Evolutionary conservation across 768 basidiomycete species (phyloP).

Genomic region (Trametes coccinea): DNA sequence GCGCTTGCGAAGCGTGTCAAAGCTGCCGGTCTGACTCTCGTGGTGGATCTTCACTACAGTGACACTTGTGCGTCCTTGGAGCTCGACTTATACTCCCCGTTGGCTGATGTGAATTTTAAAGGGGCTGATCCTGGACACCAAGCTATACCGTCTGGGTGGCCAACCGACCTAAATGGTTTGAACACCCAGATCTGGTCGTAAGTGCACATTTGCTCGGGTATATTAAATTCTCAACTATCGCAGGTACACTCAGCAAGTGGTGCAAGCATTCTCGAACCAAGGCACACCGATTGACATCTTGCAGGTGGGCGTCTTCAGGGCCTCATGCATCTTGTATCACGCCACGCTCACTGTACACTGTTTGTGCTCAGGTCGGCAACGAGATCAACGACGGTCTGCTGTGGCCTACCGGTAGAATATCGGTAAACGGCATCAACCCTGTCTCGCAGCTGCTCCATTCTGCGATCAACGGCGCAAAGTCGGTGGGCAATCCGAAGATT

Average conservation of each 20-base stretch:
- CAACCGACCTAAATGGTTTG: constrained; percentile 46
- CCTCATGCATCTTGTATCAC: not conserved
- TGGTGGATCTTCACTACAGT: constrained; percentile 62
- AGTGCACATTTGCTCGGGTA: constrained; percentile 10
- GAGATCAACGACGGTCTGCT: constrained; percentile 67
- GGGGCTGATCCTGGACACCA: constrained; percentile 70
- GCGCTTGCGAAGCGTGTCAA: constrained; percentile 54
- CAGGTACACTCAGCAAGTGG: constrained; percentile 55
- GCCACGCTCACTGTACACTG: no score
- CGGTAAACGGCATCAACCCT: constrained; percentile 49
- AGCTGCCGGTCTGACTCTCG: constrained; percentile 55
- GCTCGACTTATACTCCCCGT: not conserved
- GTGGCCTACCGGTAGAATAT: constrained; percentile 60
- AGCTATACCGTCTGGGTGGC: constrained; percentile 58
- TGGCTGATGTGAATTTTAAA: constrained; percentile 21
- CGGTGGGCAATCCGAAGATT: constrained; percentile 47
- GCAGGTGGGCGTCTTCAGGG: constrained; percentile 36
- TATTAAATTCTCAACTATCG: constrained; percentile 17
- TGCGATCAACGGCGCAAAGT: constrained; percentile 54
- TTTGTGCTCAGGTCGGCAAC: constrained; percentile 50
- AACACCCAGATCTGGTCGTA: constrained; percentile 60
- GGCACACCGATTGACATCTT: constrained; percentile 56
- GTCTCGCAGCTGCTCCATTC: constrained; percentile 63
- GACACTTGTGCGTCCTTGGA: constrained; percentile 50
- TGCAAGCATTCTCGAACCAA: constrained; percentile 51